These are phyloP conservation scores for Cetraspora pellucida DNA, from an alignment of 192 early-diverging fungal species.

Conservation along the genomic window DNA sequence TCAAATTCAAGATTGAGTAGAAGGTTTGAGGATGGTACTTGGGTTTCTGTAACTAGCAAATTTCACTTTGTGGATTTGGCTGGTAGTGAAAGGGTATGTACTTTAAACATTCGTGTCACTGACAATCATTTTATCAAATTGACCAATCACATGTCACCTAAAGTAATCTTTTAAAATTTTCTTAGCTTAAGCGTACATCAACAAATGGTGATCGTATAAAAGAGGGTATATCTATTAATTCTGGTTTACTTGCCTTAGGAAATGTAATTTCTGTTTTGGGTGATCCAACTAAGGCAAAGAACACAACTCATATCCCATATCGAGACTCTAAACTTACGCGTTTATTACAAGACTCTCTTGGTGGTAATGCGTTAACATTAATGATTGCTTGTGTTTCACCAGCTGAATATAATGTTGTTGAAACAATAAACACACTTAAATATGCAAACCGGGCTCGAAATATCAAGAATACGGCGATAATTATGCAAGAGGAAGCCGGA, in stretches of 20 bases:
- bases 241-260: conserved; percentile 91
- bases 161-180: neutral
- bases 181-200: conserved; percentile 82
- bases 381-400: conserved; percentile 95
- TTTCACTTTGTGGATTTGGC: conserved; percentile 99
- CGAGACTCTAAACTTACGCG: conserved; percentile 96
- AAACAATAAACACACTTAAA: conserved; percentile 93
- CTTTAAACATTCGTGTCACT: neutral
- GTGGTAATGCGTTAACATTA: conserved; percentile 90
- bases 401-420: conserved; percentile 78
- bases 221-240: conserved; percentile 97
- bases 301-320: conserved; percentile 84
- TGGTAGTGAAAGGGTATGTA: conserved; percentile 80
- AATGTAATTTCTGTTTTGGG: conserved; percentile 97
- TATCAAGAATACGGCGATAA: conserved; percentile 86
- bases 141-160: no score
- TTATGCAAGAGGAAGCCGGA: conserved; percentile 72
- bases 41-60: conserved; percentile 75
- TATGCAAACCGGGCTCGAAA: conserved; percentile 96
- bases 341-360: conserved; percentile 92
- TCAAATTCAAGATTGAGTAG: conserved; percentile 13
- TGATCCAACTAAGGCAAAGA: conserved; percentile 61
- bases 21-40: conserved; percentile 53
- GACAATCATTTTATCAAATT: neutral
- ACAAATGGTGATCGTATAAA: conserved; percentile 89